These are phyloP conservation scores for Trypanosoma platydactyli DNA, from an alignment of 208 protist genomes.

Conservation along the genomic window DNA sequence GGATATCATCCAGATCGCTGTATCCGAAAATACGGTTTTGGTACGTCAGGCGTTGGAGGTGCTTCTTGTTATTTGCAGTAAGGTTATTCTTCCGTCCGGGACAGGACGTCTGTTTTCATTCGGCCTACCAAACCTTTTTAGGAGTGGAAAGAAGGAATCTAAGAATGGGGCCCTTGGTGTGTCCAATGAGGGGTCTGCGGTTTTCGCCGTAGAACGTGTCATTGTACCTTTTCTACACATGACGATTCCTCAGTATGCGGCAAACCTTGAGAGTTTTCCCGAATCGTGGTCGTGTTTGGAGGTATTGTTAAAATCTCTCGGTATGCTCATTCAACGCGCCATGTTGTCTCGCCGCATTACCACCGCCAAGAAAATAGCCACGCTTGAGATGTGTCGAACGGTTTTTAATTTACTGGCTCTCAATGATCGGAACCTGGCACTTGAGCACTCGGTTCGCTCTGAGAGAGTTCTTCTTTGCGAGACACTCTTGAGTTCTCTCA, in stretches of 20 bases:
- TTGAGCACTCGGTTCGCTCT: slow-evolving; percentile 57
- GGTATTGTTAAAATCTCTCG: slow-evolving; percentile 67
- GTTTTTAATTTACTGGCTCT: slow-evolving; percentile 66
- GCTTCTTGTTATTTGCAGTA: slow-evolving; percentile 62
- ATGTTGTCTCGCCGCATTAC: slow-evolving; percentile 67
- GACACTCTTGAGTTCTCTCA: slow-evolving; percentile 51
- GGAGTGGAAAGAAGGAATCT: slow-evolving; percentile 47
- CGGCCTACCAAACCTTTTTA: slow-evolving; percentile 34
- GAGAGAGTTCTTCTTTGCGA: slow-evolving; percentile 77
- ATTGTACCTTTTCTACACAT: slow-evolving; percentile 69
- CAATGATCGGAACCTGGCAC: slow-evolving; percentile 57
- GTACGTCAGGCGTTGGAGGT: slow-evolving; percentile 76
- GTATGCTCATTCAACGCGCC: slow-evolving; percentile 70
- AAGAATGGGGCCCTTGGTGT: not conserved
- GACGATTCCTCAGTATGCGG: slow-evolving; percentile 58
- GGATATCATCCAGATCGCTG: slow-evolving; percentile 71
- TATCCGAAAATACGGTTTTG: slow-evolving; percentile 52
- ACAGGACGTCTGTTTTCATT: slow-evolving; percentile 36
- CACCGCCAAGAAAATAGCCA: slow-evolving; percentile 60
- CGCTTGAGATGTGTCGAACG: slow-evolving; percentile 43
- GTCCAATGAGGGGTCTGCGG: slow-evolving; percentile 45
- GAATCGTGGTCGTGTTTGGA: slow-evolving; percentile 80
- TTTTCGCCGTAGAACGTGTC: slow-evolving; percentile 68
- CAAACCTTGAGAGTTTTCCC: slow-evolving; percentile 42
- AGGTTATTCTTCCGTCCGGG: slow-evolving; percentile 78